Conservation (phyloP, 352 stramenopile genomes). For the Phytophthora melonis region DNA sequence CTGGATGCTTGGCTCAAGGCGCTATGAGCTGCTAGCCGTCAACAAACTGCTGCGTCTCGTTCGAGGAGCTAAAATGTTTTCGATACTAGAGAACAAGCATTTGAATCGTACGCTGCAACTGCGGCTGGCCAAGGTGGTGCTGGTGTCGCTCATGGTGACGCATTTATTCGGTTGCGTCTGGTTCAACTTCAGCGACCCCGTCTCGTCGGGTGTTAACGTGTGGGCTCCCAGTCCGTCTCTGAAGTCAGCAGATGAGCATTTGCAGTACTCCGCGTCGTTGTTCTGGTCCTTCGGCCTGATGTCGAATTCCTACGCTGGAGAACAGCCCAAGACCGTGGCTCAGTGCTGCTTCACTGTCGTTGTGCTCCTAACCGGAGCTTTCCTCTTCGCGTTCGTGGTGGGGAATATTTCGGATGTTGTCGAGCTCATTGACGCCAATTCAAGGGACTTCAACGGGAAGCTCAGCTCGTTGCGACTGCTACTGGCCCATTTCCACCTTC, state of each 20-base stretch:
- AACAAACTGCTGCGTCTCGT: conserved; percentile 67
- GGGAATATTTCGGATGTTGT: conserved; percentile 71
- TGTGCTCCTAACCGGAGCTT: conserved; percentile 51
- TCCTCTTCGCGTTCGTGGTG: conserved; percentile 65
- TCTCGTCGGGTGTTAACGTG: neutral
- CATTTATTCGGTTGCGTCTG: conserved; percentile 68
- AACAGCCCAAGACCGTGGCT: conserved; percentile 44
- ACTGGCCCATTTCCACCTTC: conserved; percentile 60
- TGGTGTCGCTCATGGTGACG: conserved; percentile 52
- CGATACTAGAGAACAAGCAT: conserved; percentile 52
- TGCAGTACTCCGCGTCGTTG: conserved; percentile 53
- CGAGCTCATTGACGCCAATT: conserved; percentile 60
- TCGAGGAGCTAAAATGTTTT: conserved; percentile 26
- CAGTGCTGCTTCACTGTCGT: conserved; percentile 62
- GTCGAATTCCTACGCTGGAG: conserved; percentile 55
- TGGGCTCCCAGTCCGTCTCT: conserved; percentile 26
- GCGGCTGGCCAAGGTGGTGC: conserved; percentile 57
- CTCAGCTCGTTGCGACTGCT: conserved; percentile 67
- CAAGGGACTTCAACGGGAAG: conserved; percentile 63
- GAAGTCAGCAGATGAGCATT: neutral
- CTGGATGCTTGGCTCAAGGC: conserved; percentile 36
- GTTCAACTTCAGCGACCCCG: conserved; percentile 56
- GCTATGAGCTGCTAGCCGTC: conserved; percentile 51
- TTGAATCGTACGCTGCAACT: conserved; percentile 53
- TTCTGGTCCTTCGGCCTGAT: conserved; percentile 75